Conservation (phyloP, 108 stramenopile genomes). For the Skeletonema menzelii region DNA sequence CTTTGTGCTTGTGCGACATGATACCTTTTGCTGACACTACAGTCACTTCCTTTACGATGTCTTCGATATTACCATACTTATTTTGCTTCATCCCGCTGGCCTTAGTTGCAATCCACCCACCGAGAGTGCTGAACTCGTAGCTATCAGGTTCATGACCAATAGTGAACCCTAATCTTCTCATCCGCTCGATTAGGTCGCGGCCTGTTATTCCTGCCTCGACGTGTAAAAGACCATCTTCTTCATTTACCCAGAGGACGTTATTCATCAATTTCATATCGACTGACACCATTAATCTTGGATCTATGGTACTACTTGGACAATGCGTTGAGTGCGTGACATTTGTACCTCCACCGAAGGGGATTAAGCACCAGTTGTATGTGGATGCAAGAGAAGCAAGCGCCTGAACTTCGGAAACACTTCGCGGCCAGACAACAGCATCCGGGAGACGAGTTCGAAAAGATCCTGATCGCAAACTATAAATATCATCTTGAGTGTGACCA, state of each 20-base stretch:
- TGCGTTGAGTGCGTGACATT: constrained; percentile 86
- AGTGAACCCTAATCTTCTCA: constrained; percentile 82
- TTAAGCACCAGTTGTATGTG: constrained; percentile 74
- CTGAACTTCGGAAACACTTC: constrained; percentile 53
- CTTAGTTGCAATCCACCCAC: constrained; percentile 97
- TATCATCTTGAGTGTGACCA: constrained; percentile 87
- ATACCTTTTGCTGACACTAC: constrained; percentile 68
- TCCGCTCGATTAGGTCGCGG: constrained; percentile 58
- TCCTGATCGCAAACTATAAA: constrained; percentile 70
- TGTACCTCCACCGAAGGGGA: constrained; percentile 95
- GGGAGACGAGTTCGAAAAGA: constrained; percentile 59
- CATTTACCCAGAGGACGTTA: constrained; percentile 77
- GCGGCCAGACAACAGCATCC: constrained; percentile 83
- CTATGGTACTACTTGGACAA: constrained; percentile 62
- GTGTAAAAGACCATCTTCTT: constrained; percentile 83
- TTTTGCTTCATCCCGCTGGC: constrained; percentile 96
- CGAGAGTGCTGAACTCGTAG: constrained; percentile 94
- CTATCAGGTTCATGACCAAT: constrained; percentile 97
- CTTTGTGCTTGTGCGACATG: constrained; percentile 52
- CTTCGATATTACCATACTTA: constrained; percentile 96
- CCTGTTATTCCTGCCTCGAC: constrained; percentile 93
- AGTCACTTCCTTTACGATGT: constrained; percentile 84
- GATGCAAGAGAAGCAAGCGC: constrained; percentile 59
- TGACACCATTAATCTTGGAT: constrained; percentile 85
- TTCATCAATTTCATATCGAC: constrained; percentile 91